Conservation (phyloP, 768 basidiomycete species). For the Porphyrellus cyaneotinctus region DNA sequence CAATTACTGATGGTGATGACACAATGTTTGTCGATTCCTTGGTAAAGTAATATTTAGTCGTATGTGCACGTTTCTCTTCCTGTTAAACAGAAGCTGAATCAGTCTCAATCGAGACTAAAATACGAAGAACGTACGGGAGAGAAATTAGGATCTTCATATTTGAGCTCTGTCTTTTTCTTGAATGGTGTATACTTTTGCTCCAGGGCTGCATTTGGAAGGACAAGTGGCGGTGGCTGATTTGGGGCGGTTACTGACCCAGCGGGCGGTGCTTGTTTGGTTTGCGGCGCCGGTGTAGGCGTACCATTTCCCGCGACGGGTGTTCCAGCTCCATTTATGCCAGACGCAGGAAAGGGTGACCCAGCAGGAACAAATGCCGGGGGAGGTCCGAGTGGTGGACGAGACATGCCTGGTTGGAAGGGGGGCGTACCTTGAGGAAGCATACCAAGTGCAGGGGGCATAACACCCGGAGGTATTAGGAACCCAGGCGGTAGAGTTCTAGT, state of each 20-base stretch:
- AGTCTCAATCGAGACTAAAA: background rate
- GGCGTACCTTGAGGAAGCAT: conserved; percentile 36
- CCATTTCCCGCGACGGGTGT: conserved; percentile 25
- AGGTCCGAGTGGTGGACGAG: conserved; percentile 30
- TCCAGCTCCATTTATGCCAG: conserved; percentile 21
- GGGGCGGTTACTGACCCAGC: conserved; percentile 23
- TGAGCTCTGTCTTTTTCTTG: conserved; percentile 72
- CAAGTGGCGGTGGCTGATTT: conserved; percentile 28
- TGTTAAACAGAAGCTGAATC: conserved; percentile 26
- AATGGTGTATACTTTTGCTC: conserved; percentile 67
- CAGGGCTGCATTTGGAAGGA: conserved; percentile 53
- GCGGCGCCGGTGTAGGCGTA: conserved; percentile 17
- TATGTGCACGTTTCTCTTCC: conserved; percentile 75
- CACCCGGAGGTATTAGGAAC: conserved; percentile 46
- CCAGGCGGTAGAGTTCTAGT: conserved; percentile 51
- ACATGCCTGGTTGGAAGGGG: conserved; percentile 37
- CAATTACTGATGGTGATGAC: conserved; percentile 21
- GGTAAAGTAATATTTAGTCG: conserved; percentile 57
- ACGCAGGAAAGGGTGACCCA: conserved; percentile 28
- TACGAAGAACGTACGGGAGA: conserved; percentile 51
- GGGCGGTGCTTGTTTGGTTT: conserved; percentile 10
- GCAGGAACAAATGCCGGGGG: conserved; percentile 37
- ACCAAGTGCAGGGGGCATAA: conserved; percentile 31
- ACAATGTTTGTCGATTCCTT: conserved; percentile 35
- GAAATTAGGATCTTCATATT: conserved; percentile 75